phyloP scores from a whole-genome alignment of 441 rosid species.

The Adansonia gregorii region DNA sequence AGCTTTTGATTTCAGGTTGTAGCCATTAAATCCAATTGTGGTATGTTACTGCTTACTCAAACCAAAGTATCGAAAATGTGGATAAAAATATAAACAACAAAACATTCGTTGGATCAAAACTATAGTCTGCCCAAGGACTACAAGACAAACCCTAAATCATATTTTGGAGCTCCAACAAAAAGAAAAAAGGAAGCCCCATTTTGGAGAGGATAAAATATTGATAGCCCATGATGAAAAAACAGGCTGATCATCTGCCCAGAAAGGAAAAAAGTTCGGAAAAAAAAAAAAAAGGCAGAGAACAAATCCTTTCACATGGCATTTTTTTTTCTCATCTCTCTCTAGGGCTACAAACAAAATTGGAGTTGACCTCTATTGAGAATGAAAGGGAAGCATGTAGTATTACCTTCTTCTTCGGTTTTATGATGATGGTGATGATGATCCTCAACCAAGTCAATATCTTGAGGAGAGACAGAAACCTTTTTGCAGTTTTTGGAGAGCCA shows the following conservation, averaged over 20 bases:
- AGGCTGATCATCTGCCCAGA: neutral
- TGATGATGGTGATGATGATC: neutral
- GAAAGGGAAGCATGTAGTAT: slow-evolving; percentile 42
- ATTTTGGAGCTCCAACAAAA: neutral
- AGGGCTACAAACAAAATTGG: slow-evolving; percentile 19
- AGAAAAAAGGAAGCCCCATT: neutral
- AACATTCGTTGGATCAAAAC: neutral
- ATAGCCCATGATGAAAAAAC: neutral
- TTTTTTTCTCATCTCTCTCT: neutral
- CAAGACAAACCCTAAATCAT: neutral
- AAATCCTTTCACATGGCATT: neutral
- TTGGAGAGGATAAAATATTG: neutral
- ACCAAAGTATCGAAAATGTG: neutral
- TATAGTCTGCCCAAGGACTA: neutral
- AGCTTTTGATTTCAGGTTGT: neutral
- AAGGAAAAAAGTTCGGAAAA: neutral
- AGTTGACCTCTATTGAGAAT: slow-evolving; percentile 32
- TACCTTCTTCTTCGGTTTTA: neutral
- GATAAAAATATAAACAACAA: neutral
- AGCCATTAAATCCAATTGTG: neutral
- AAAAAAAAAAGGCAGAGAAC: neutral
- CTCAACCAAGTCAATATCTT: neutral
- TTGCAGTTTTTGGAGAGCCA: slow-evolving; percentile 58
- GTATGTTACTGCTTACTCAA: neutral
- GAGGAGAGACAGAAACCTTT: slow-evolving; percentile 31